Base-by-base conservation (phyloP, 805 yeast species). In the Brettanomyces nanus region DNA sequence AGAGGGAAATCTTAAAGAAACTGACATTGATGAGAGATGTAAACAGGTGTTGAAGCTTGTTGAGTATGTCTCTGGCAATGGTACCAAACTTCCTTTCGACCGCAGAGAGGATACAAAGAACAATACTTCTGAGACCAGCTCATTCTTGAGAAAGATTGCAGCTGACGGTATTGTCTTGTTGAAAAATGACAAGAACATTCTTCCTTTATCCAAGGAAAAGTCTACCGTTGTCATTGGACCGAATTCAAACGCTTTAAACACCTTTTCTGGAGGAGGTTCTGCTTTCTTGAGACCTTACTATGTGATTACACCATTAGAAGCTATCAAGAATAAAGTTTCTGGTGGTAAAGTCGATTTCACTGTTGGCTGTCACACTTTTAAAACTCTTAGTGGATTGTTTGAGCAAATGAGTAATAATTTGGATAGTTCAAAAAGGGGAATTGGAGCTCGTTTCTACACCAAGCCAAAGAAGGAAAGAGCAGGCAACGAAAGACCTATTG, bases 151-250 rank as follows among this genome's bases (percentile, higher is more conserved):
- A 50, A 55, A 63, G 43, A 42, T 69, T 15, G 76, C 75, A 17
- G 63, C 52, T 14, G 78, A 76, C 36, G 58, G 76, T 2, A 65
- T 72, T 37, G 82, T 77, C 5, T 54, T n/a, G n/a, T n/a, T n/a
- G n/a, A n/a, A n/a, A n/a, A n/a, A n/a, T n/a, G n/a, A n/a, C n/a
- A n/a, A n/a, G n/a, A n/a, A n/a, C n/a, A n/a, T n/a, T n/a, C n/a
- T n/a, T n/a, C n/a, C n/a, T n/a, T n/a, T n/a, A n/a, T 48, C 59
- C 30, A 67, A 62, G 44, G 41, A 47, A 6, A 65, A 63, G 18
- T 59, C 50, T 5, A 61, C 68, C 25, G 73, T 74, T 2, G 69
- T 77, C 15, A 71, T 77, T 47, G 84, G 84, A 2, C 81, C 81
- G 27, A 74, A 72, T 44, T 80, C 75, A 21, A 71, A 64, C 44